Evolutionary conservation across 148 eudicot species (phyloP), one percentile per base, ranked within the genome.

Genomic region (Silene uniflora): DNA sequence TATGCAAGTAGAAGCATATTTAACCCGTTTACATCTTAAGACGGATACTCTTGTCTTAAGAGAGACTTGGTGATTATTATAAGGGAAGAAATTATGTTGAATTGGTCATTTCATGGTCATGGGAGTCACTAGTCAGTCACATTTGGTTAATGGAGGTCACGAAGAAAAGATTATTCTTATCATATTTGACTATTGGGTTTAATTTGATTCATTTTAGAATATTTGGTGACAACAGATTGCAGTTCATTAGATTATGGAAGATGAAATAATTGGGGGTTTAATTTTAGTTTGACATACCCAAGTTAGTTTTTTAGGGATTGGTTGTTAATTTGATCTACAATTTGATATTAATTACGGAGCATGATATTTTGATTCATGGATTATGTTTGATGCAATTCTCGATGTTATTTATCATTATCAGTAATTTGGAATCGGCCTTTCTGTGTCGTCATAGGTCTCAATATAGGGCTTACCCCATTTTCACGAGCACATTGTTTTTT

Each of bases 41-140:
- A 27, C 29, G 29, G 29, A 32, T 32, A 32, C 4, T 0, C 5
- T 32, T 32, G 35, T 32, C 5, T 27, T 2, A 32, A 32, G 4
- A 32, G 35, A 32, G 35, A 2, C 35, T 32, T 2, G 4, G 35
- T 32, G 35, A 32, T 32, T 52, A 61, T 21, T 61, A 62, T n/a
- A 5, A 19, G 39, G 44, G 17, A 3, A 42, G 67, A 76, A 69
- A 7, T 17, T 6, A 7, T 55, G 47, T 24, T 73, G 73, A 79
- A 61, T 5, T 13, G 7, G 62, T 60, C 62, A 67, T 8, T 68
- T 14, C 66, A 58, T 73, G 60, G 62, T 73, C 67, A 73, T 69
- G 64, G 65, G 63, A 35, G 65, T 75, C 35, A 32, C 35, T 32
- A 32, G 35, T 32, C 35, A 32, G 35, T 32, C 56, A 52, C 78